phyloP scores from a whole-genome alignment of 2,329 filamentous ascomycete species.

The Thielaviopsis ethacetica region DNA sequence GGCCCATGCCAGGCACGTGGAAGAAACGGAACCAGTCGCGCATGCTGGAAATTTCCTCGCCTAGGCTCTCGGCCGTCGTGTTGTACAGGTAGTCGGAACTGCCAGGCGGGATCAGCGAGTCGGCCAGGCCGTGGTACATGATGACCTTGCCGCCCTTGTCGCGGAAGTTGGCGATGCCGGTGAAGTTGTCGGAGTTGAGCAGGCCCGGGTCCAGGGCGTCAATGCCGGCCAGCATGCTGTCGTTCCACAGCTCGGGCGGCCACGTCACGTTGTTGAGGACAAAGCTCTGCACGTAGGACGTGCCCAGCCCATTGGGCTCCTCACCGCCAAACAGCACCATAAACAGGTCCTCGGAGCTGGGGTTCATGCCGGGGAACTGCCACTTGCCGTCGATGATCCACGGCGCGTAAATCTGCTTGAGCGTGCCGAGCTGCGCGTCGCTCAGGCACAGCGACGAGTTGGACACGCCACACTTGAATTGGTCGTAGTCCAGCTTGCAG shows the following conservation, averaged over 20 bases:
- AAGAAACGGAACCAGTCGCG: slow-evolving; percentile 35
- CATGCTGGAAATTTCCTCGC: slow-evolving; percentile 18
- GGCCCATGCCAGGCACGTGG: slow-evolving; percentile 32
- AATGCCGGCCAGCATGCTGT: slow-evolving; percentile 20
- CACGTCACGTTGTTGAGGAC: slow-evolving; percentile 3
- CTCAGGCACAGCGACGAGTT: slow-evolving; percentile 24
- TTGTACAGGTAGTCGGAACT: slow-evolving; percentile 22
- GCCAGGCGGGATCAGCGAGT: slow-evolving; percentile 22
- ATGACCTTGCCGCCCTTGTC: slow-evolving; percentile 25
- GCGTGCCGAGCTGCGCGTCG: slow-evolving; percentile 22
- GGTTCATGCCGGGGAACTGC: slow-evolving; percentile 24
- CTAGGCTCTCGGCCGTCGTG: slow-evolving; percentile 25
- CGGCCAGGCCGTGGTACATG: slow-evolving; percentile 27
- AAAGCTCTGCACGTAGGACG: slow-evolving; percentile 22
- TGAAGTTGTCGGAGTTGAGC: slow-evolving; percentile 21
- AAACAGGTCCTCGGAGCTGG: slow-evolving; percentile 26
- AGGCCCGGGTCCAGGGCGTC: slow-evolving; percentile 22
- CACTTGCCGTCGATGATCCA: slow-evolving; percentile 17
- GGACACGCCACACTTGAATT: slow-evolving; percentile 22
- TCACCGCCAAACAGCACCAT: slow-evolving; percentile 17
- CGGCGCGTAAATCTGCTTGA: slow-evolving; percentile 18
- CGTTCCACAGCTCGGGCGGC: slow-evolving; percentile 16
- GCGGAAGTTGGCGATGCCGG: slow-evolving; percentile 22
- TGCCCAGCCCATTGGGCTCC: slow-evolving; percentile 19
- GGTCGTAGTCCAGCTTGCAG: slow-evolving; percentile 28